phyloP scores from a whole-genome alignment of 2,329 filamentous ascomycete species.

The Stachybotrys elegans region DNA sequence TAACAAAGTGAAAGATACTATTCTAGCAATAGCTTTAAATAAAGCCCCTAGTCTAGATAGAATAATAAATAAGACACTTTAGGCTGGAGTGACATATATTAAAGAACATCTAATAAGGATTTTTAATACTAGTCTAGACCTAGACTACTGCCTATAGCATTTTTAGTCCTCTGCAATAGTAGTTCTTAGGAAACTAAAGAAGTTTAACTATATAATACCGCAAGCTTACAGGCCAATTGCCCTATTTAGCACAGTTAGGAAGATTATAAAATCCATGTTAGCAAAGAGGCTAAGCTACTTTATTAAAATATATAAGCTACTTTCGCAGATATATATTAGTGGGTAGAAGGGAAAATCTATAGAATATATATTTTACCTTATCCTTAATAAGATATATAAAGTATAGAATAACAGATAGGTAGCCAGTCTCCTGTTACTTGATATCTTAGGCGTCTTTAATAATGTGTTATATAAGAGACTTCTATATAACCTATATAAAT shows the following conservation, averaged over 20 bases:
- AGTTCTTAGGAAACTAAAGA: slow-evolving; percentile 10
- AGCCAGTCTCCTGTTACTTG: slow-evolving; percentile 9
- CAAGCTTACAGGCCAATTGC: slow-evolving; percentile 13
- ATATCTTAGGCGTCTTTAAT: slow-evolving; percentile 10
- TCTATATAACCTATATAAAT: slow-evolving; percentile 10
- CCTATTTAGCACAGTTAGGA: slow-evolving; percentile 9
- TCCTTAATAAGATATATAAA: slow-evolving; percentile 8
- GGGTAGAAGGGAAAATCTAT: slow-evolving; percentile 6
- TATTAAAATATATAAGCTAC: slow-evolving; percentile 5
- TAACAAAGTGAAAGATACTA: slow-evolving; percentile 10
- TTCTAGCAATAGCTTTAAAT: slow-evolving; percentile 11
- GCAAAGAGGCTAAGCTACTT: slow-evolving; percentile 9
- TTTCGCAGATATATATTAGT: slow-evolving; percentile 5
- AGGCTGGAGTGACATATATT: too few species aligned
- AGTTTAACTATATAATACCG: slow-evolving; percentile 11
- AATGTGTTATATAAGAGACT: slow-evolving; percentile 9
- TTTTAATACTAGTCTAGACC: slow-evolving; percentile 11
- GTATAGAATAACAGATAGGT: slow-evolving; percentile 7
- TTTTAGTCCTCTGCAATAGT: slow-evolving; percentile 11
- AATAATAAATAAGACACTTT: slow-evolving; percentile 12
- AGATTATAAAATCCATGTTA: slow-evolving; percentile 8
- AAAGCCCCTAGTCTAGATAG: slow-evolving; percentile 11
- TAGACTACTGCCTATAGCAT: slow-evolving; percentile 10
- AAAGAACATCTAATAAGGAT: slow-evolving; percentile 10
- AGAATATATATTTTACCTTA: slow-evolving; percentile 8